Base-by-base conservation (phyloP, 805 yeast genomes). In the Zygotorulaspora sp. region DNA sequence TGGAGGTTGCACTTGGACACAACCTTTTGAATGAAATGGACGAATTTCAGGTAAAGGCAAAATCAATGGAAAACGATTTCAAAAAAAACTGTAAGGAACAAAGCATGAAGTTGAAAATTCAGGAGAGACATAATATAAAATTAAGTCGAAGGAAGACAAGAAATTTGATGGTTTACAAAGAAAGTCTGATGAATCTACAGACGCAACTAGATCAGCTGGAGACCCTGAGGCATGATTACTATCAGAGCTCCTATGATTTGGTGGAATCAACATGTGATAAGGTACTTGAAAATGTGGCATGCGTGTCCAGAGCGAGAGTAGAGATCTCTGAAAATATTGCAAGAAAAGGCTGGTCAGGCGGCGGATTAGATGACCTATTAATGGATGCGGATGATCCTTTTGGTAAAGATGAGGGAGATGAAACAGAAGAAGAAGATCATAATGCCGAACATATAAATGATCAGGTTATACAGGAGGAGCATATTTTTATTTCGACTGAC, bases 341-440 rank as follows among this genome's bases (percentile, higher is more conserved):
- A 0, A 70, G 77, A 40, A 87, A 87, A 54, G 92, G 94, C 4
- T 80, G 88, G 85, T 72, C 82, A 3, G 95, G 94, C 10, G 92
- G 90, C 18, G 95, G 95, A 0, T 63, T 87, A 22, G 95, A 86
- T 53, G 79, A 74, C 17, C 63, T 83, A 36, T 64, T 83, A 16
- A 66, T 76, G 1, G 66, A 72, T 22, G 77, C 84, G 25, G 81
- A 83, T 1, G 92, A 83, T 55, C 83, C 83, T 1, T 78, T 78
- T 50, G 70, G 57, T 17, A 66, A 61, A 13, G 60, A 55, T 9
- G 46, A 44, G 17, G 36, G 14, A 43, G 41, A 7, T 3, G 30
- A 14, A 26, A 8, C 11, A 18, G 23, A 39, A 25, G 41, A 36
- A 21, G n/a, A n/a, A n/a, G n/a, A n/a, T n/a, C n/a, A n/a, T n/a